Evolutionary conservation across 495 filamentous ascomycete genomes (phyloP).

Genomic region (Tuber magnatum): DNA sequence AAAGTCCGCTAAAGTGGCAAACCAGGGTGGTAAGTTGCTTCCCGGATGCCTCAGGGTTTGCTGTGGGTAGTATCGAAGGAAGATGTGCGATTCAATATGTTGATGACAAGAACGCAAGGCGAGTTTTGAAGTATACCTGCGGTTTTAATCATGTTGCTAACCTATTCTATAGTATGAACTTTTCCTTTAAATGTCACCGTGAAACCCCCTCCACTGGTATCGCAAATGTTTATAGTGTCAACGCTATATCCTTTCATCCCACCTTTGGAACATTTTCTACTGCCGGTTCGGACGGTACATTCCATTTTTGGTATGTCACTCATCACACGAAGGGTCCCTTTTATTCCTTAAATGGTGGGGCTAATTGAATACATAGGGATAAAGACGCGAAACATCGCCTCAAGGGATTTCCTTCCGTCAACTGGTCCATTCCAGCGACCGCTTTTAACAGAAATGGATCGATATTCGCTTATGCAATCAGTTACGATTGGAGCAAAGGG

Average conservation of each 20-base stretch:
- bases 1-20: conserved; percentile 83
- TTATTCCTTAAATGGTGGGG: neutral
- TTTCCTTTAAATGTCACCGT: conserved; percentile 92
- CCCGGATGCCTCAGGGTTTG: conserved; percentile 74
- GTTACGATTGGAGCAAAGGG: conserved; percentile 94
- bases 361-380: conserved; percentile 45
- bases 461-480: conserved; percentile 85
- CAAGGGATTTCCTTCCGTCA: conserved; percentile 83
- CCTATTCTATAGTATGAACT: conserved; percentile 55
- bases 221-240: conserved; percentile 79
- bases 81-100: conserved; percentile 84
- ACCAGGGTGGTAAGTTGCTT: conserved; percentile 84
- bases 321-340: too few relatives aligned
- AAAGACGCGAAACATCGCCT: conserved; percentile 81
- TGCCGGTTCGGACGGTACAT: conserved; percentile 79
- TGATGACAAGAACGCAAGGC: conserved; percentile 75
- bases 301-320: conserved; percentile 62
- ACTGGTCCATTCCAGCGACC: conserved; percentile 69
- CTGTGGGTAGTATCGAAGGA: conserved; percentile 81
- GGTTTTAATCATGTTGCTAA: neutral
- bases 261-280: conserved; percentile 77
- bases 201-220: conserved; percentile 56
- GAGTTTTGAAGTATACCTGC: conserved; percentile 28
- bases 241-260: conserved; percentile 84
- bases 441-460: conserved; percentile 68